Evolutionary conservation across 1,284 basidiomycete species (phyloP).

Genomic region (Ustilago loliicola): DNA sequence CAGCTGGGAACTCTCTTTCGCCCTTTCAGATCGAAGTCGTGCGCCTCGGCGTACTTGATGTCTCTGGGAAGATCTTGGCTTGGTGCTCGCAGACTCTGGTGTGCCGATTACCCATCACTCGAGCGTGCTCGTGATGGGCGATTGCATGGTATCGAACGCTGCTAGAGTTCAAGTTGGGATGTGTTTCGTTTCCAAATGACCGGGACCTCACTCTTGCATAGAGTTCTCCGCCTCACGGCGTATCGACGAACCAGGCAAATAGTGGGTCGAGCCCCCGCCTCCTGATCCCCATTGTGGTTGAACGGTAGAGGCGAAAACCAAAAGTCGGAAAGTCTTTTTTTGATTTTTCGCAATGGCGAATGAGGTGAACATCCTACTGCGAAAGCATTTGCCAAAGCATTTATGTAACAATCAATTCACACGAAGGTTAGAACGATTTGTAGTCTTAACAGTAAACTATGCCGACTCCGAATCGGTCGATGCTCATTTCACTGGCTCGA

Average conservation of each 20-base stretch:
- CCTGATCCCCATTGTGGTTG: not conserved
- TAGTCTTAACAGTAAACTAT: no score
- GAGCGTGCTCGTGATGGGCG: constrained; percentile 6
- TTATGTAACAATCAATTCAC: constrained; percentile 3
- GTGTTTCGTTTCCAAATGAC: constrained; percentile 2
- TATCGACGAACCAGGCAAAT: not conserved
- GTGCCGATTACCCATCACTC: not conserved
- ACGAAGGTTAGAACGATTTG: no score
- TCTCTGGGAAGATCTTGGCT: constrained; percentile 5
- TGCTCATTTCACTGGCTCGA: no score
- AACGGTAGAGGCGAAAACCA: not conserved
- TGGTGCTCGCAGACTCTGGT: not conserved
- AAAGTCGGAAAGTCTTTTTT: not conserved
- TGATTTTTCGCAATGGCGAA: not conserved
- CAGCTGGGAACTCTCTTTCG: not conserved
- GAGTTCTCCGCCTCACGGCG: not conserved
- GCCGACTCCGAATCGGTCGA: no score
- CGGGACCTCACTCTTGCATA: constrained; percentile 4
- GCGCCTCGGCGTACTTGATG: not conserved
- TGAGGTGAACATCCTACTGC: constrained; percentile 7
- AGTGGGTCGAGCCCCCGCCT: constrained; percentile 1
- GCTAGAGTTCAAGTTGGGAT: constrained; percentile 1
- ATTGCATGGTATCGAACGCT: constrained; percentile 7
- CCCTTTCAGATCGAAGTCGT: not conserved
- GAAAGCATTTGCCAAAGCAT: no score